phyloP scores from a whole-genome alignment of 225 moss, liverwort and hornwort species.

The Neckera pumila region DNA sequence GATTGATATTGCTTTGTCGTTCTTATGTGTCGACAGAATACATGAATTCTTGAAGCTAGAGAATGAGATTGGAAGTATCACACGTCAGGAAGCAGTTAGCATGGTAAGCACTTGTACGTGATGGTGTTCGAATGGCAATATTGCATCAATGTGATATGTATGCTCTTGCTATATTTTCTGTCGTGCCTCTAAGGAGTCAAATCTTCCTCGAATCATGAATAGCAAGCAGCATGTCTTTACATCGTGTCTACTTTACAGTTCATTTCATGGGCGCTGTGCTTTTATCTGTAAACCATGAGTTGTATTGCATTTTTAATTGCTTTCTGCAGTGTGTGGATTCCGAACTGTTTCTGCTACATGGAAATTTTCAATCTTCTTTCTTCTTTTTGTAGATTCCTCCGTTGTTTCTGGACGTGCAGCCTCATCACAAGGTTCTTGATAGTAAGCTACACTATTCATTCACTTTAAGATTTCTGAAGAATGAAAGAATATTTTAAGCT shows the following conservation, averaged over 20 bases:
- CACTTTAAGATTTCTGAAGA: neutral
- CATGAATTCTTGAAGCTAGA: constrained; percentile 91
- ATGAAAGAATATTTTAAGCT: neutral
- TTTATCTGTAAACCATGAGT: neutral
- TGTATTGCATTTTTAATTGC: neutral
- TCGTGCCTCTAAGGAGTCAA: neutral
- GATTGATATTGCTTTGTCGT: neutral
- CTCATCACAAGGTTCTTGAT: constrained; percentile 89
- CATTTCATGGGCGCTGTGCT: neutral
- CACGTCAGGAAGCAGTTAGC: constrained; percentile 92
- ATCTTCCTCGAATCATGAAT: neutral
- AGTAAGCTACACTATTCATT: constrained; percentile 45
- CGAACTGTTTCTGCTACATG: neutral
- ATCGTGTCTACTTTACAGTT: neutral
- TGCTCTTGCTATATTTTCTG: neutral
- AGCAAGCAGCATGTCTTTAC: neutral
- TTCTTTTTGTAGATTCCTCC: constrained; percentile 65
- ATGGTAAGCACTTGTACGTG: constrained; percentile 48
- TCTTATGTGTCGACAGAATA: constrained; percentile 41
- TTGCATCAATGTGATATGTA: neutral
- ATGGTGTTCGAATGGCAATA: neutral
- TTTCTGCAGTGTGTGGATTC: neutral
- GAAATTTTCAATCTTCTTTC: neutral
- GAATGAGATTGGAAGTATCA: constrained; percentile 96
- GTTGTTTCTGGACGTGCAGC: constrained; percentile 69